Percentiles rank a stretch among this genome's conserved stretches.
phyloP scores from a whole-genome alignment of 768 basidiomycete genomes.

The Russula ochroleuca region DNA sequence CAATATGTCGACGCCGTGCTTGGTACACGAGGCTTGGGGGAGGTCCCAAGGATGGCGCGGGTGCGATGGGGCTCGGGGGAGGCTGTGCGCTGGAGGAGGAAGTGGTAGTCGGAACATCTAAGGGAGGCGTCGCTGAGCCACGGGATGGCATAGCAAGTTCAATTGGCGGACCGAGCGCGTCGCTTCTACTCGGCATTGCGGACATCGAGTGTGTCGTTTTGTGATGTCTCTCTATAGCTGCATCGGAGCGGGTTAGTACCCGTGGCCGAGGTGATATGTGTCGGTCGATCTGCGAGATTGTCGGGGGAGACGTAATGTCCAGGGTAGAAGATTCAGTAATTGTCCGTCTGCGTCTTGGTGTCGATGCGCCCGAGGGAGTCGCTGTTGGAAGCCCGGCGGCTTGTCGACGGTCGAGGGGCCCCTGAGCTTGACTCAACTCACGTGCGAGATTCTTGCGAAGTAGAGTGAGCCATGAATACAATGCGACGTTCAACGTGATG shows the following conservation, averaged over 20 bases:
- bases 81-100: constrained; percentile 1
- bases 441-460: constrained; percentile 69
- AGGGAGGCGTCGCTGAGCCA: not conserved
- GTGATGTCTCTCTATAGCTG: constrained; percentile 9
- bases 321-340: constrained; percentile 16
- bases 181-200: constrained; percentile 15
- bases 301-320: constrained; percentile 3
- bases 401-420: constrained; percentile 51
- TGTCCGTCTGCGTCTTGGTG: constrained; percentile 30
- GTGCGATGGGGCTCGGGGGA: constrained; percentile 11
- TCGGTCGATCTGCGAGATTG: not conserved
- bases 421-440: constrained; percentile 72
- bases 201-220: constrained; percentile 17
- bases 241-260: not conserved
- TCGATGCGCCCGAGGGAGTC: constrained; percentile 30
- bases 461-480: constrained; percentile 78
- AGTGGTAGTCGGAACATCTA: not conserved
- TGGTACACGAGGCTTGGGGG: constrained; percentile 45
- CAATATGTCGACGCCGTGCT: constrained; percentile 59
- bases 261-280: constrained; percentile 8
- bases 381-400: not conserved
- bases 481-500: constrained; percentile 76
- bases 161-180: constrained; percentile 5
- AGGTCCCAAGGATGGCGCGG: constrained; percentile 16
- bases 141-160: constrained; percentile 1